Conservation (phyloP, 2,329 filamentous ascomycete species). For the Diaporthe vexans region DNA sequence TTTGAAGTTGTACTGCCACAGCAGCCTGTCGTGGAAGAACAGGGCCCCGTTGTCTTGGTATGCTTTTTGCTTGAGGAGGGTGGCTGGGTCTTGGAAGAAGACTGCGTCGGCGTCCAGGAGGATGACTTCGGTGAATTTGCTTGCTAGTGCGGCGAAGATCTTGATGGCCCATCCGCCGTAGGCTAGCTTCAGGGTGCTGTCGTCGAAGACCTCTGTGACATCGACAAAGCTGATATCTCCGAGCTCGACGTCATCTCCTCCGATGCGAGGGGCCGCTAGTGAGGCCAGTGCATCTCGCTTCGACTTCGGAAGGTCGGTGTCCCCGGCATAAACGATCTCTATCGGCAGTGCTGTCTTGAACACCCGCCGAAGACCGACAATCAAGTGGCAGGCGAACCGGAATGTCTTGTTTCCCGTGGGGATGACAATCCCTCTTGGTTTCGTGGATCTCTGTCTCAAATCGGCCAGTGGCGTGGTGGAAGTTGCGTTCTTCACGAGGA, state of each 20-base stretch:
- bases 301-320: constrained; percentile 48
- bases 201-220: constrained; percentile 52
- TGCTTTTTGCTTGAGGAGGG: constrained; percentile 49
- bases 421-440: constrained; percentile 53
- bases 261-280: not conserved
- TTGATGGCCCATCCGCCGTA: constrained; percentile 58
- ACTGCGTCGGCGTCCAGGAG: constrained; percentile 57
- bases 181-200: constrained; percentile 48
- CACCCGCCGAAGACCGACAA: constrained; percentile 50
- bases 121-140: constrained; percentile 54
- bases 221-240: constrained; percentile 51
- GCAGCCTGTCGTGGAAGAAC: constrained; percentile 58
- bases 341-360: constrained; percentile 52
- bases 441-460: constrained; percentile 42
- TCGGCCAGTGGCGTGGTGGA: constrained; percentile 43
- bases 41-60: constrained; percentile 53
- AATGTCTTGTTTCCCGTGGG: constrained; percentile 50
- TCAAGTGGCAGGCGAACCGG: constrained; percentile 54
- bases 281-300: constrained; percentile 46
- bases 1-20: constrained; percentile 53
- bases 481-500: constrained; percentile 41
- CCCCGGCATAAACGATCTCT: constrained; percentile 54
- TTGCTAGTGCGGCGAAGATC: constrained; percentile 55
- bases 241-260: constrained; percentile 32
- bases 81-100: constrained; percentile 54